Base-by-base conservation (phyloP, 129 eudicot species). In the Saposhnikovia divaricata region DNA sequence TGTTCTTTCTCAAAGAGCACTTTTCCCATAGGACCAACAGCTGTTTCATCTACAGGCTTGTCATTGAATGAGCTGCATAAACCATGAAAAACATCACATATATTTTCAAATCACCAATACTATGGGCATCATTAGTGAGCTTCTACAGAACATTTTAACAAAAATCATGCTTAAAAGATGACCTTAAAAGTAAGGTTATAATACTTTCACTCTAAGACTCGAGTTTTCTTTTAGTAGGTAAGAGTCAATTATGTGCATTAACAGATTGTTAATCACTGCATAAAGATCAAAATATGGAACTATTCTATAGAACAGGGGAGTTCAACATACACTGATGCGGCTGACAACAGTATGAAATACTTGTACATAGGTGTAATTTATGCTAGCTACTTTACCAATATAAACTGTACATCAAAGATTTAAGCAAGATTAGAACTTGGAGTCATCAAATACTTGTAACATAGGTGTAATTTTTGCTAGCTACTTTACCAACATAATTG, bases 1-100 rank as follows among this genome's bases (percentile, higher is more conserved):
- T 94, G 98, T 84, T 94, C 98, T 85, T 86, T 94, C 85, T 89
- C 93, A 28, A 94, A 94, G 46, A 92, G 97, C 65, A 90, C 97
- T 80, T 81, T 89, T 25, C 98, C 97, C 25, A 94, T 80, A 15
- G 96, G 88, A 66, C 96, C 97, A 74, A 82, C 44, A 4, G 87
- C 88, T 76, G 82, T 88, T 83, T 89, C 92, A 66, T 87, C 80
- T 45, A 92, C 82, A 28, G 98, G 96, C 85, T 91, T 91, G 81
- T 94, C 98, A 79, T 92, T 94, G 80, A 94, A 94, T 4, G 98
- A 94, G 68, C 98, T 94, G 88, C 40, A 68, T 65, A 85, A 44
- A 16, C 78, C 72, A 77, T 74, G 59, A 74, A 74, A 45, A 45
- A n/a, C 39, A 46, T n/a, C 34, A 74, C 23, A 74, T 45, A 61